Base-by-base conservation (phyloP, 2,329 filamentous ascomycete species). In the Botryotinia narcissicola region DNA sequence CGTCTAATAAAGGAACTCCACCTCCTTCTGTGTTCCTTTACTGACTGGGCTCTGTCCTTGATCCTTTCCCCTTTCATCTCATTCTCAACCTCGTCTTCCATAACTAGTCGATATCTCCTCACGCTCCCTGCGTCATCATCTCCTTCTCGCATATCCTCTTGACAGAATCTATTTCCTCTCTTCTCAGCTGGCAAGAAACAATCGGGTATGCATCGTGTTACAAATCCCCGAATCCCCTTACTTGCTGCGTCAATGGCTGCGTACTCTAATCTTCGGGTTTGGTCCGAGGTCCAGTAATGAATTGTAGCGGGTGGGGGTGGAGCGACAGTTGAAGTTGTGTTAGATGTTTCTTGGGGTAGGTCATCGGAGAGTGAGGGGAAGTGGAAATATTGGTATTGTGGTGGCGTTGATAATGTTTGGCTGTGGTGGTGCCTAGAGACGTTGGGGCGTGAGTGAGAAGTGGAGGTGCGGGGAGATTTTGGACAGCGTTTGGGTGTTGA, bases 281-380 rank as follows among this genome's bases (percentile, higher is more conserved):
- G 84, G 78, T 91, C 88, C 78, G 88, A 90, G 1, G 89, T 91
- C 89, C 89, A 91, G 81, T 91, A 91, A 78, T 91, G 88, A 1
- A 87, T 88, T 4, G 89, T 90, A 76, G 86, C 85, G 6, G 87
- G 87, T 20, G 87, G 89, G 2, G 84, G 83, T 4, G 84, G 81
- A 7, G 72, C 62, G 29, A 70, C n/a, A 9, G 68, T 35, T 42
- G 40, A 7, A 48, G 62, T 76, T 85, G 84, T 3, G 84, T 86
- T 42, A 14, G 72, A 48, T 70, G 66, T 37, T 42, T 54, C 46
- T 59, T 37, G 61, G 32, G 64, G 40, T 29, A 71, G 51, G 18
- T 75, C 66, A 22, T 75, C 74, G 20, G 67, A 66, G 32, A 80
- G 73, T 3, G 77, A 74, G 18, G 80, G 79, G 63, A 81, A 81